These are phyloP conservation scores for Hippophae rhamnoides DNA, from an alignment of 306 rosid species.

Conservation along the genomic window DNA sequence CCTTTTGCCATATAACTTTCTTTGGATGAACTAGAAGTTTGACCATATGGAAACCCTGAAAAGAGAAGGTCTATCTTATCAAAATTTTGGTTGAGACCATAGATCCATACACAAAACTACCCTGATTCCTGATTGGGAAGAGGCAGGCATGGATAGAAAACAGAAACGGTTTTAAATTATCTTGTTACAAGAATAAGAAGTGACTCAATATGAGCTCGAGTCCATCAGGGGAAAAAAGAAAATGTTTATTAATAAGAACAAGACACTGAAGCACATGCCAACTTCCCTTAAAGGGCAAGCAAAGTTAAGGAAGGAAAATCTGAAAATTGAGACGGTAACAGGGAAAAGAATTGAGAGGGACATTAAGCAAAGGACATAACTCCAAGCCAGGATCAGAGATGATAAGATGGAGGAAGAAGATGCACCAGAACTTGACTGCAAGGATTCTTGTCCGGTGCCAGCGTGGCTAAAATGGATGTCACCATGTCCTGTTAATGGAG, in stretches of 20 bases:
- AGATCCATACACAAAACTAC: slow-evolving; percentile 33
- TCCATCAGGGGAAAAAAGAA: neutral
- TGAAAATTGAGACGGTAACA: too few species aligned
- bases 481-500: too few species aligned
- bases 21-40: slow-evolving; percentile 63
- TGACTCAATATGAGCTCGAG: neutral
- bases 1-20: slow-evolving; percentile 82
- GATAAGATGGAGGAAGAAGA: too few species aligned
- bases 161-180: neutral
- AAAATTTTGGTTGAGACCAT: slow-evolving; percentile 26
- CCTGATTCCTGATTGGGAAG: neutral
- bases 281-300: too few species aligned
- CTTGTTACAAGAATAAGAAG: neutral
- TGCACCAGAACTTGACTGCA: too few species aligned
- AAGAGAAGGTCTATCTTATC: slow-evolving; percentile 49
- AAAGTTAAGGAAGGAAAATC: too few species aligned
- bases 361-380: too few species aligned
- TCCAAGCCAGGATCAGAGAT: too few species aligned
- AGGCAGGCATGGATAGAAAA: too few species aligned
- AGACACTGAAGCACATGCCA: neutral
- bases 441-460: too few species aligned
- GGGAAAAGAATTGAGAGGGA: too few species aligned
- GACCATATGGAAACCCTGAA: slow-evolving; percentile 93
- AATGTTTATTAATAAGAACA: neutral
- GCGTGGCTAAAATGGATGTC: too few species aligned